Evolutionary conservation across 129 eudicot species (phyloP).

Genomic region (Saposhnikovia divaricata): DNA sequence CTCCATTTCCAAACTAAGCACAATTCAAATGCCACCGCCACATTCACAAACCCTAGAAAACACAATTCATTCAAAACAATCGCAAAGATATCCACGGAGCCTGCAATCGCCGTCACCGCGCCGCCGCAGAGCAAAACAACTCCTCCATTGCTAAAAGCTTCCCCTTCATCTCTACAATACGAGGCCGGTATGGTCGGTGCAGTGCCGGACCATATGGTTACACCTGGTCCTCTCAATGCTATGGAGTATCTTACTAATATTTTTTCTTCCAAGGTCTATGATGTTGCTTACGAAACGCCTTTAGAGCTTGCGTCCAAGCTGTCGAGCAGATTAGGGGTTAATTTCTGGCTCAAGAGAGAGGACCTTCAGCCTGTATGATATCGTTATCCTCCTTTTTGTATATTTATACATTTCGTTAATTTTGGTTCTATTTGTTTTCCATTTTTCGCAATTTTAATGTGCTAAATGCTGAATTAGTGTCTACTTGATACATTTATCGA

Average conservation of each 20-base stretch:
- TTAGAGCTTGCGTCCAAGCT: constrained; percentile 66
- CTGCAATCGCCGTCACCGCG: neutral
- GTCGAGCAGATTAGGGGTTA: constrained; percentile 50
- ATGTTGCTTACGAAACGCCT: constrained; percentile 63
- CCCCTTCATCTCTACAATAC: constrained; percentile 38
- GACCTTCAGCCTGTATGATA: constrained; percentile 74
- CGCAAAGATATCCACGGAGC: neutral
- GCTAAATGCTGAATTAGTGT: neutral
- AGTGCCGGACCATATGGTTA: constrained; percentile 29
- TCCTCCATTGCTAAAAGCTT: constrained; percentile 26
- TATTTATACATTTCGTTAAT: neutral
- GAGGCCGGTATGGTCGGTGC: constrained; percentile 36
- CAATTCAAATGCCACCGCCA: neutral
- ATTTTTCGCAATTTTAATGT: neutral
- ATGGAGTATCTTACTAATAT: constrained; percentile 59
- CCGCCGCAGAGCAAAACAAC: neutral
- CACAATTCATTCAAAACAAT: neutral
- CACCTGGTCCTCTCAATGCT: constrained; percentile 25
- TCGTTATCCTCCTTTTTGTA: neutral
- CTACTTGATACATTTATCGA: neutral
- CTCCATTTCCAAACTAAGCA: neutral
- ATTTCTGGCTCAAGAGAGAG: constrained; percentile 80
- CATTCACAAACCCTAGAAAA: neutral
- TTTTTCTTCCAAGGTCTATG: constrained; percentile 42
- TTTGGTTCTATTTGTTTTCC: neutral